These are phyloP conservation scores for Penicillium ucsense DNA, from an alignment of 495 filamentous ascomycete species.

Conservation along the genomic window DNA sequence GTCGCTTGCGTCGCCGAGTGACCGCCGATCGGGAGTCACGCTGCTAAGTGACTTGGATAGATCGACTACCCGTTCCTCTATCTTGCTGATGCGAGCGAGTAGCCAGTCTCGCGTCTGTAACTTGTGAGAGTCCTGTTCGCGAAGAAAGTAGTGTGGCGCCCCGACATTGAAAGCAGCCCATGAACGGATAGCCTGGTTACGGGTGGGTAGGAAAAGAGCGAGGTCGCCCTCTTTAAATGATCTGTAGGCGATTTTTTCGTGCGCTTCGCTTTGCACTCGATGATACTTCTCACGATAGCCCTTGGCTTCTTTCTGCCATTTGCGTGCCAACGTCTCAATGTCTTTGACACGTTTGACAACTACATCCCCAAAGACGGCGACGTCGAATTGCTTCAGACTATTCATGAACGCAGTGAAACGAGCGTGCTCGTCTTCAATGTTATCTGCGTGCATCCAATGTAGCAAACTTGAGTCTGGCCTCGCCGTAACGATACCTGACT, in stretches of 20 bases:
- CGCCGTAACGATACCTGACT: conserved; percentile 44
- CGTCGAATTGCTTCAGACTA: conserved; percentile 63
- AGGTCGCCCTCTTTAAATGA: conserved; percentile 96
- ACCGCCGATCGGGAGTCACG: conserved; percentile 45
- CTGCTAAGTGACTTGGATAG: conserved; percentile 65
- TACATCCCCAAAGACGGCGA: conserved; percentile 71
- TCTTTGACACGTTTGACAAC: conserved; percentile 82
- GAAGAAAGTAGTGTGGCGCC: conserved; percentile 91
- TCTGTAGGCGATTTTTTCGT: conserved; percentile 94
- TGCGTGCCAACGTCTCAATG: conserved; percentile 77
- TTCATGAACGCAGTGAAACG: conserved; percentile 65
- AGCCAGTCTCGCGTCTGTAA: conserved; percentile 82
- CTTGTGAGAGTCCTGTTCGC: conserved; percentile 83
- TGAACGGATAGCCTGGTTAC: conserved; percentile 84
- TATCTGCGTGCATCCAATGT: conserved; percentile 67
- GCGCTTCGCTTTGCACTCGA: conserved; percentile 72
- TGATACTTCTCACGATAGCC: conserved; percentile 84
- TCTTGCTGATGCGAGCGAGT: conserved; percentile 81
- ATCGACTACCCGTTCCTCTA: conserved; percentile 91
- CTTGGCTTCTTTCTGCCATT: conserved; percentile 79
- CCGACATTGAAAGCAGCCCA: conserved; percentile 99
- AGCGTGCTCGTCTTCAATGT: conserved; percentile 52
- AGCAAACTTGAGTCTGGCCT: conserved; percentile 56
- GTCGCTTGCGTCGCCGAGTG: conserved; percentile 45
- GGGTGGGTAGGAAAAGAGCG: conserved; percentile 87